These are phyloP conservation scores for Fusarium heterosporum DNA, from an alignment of 2,329 filamentous ascomycete species.

Conservation along the genomic window DNA sequence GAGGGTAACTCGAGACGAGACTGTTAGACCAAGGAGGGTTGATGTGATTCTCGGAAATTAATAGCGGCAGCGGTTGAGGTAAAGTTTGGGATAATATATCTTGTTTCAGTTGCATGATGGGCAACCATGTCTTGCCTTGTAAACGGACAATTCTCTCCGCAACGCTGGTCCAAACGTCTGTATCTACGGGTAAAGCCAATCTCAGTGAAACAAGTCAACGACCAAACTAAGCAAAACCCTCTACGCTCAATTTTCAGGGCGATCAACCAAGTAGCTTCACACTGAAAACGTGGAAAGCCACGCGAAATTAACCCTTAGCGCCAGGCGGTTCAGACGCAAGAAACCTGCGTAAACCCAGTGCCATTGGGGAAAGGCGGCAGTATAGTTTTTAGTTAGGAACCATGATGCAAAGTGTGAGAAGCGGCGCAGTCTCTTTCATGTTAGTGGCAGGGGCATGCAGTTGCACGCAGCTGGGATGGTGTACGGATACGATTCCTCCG, in stretches of 20 bases:
- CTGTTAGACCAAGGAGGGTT: background rate
- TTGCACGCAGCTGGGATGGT: too few relatives aligned
- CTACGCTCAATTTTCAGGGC: conserved; percentile 20
- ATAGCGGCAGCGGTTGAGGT: conserved; percentile 5
- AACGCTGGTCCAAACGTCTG: background rate
- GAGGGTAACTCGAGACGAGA: conserved; percentile 1
- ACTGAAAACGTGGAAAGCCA: conserved; percentile 10
- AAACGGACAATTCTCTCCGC: conserved; percentile 11
- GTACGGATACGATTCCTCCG: conserved; percentile 15
- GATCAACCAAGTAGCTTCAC: conserved; percentile 19
- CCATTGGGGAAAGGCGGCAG: background rate
- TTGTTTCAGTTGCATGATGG: background rate
- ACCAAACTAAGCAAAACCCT: background rate
- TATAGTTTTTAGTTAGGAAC: conserved; percentile 13
- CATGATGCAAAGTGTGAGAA: conserved; percentile 22
- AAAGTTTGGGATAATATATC: background rate
- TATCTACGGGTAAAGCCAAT: background rate
- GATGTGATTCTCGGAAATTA: conserved; percentile 9
- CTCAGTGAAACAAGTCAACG: conserved; percentile 6
- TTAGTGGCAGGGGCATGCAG: conserved; percentile 4
- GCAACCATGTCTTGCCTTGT: background rate
- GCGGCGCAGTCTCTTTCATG: background rate
- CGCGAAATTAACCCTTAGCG: conserved; percentile 8
- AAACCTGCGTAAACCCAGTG: background rate
- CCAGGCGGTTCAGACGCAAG: background rate